Base-by-base conservation (phyloP, 2,329 filamentous ascomycete species). In the Ophiostoma sp. region DNA sequence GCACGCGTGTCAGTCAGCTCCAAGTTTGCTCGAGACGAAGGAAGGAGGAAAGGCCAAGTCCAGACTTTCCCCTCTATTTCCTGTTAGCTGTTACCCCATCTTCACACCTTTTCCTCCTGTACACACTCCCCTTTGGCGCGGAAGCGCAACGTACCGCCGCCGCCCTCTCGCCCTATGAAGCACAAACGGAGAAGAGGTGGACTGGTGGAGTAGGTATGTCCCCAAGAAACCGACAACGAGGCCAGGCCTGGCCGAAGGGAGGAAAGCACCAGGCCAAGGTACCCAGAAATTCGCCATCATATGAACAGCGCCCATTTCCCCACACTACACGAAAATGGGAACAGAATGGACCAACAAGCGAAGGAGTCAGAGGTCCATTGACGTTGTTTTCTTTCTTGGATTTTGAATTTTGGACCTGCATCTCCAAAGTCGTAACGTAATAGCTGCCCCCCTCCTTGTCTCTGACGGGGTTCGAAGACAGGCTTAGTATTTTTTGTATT, bases 261-360 rank as follows among this genome's bases (percentile, higher is more conserved):
- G 55, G 4, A 25, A 25, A 55, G 25, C 50, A 9, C 6, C n/a
- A 11, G 50, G 8, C 50, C n/a, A 31, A 59, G 15, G 22, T 55
- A 55, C 25, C 50, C 22, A 55, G 22, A 55, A 55, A 12, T 28
- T 55, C 55, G 28, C 55, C 55, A 59, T 61, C 28, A 61, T 61
- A 61, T 36, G 61, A 68, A 39, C 61, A 28, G 33, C 22, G 33
- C 22, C 61, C 61, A 66, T 45, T 64, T 66, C 61, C 61, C 61
- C 61, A 45, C 61, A 66, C 36, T 25, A 19, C 36, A 64, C 33
- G 59, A 64, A 45, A 28, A 66, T 8, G 12, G 22, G 19, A 7
- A 17, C 31, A 19, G 15, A 33, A 61, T 36, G 15, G 28, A 31
- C 33, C 28, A 39, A 59, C 28, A 39, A 59, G 55, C 28, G 36